phyloP scores from a whole-genome alignment of 257 asterid species.

The Catharanthus roseus region DNA sequence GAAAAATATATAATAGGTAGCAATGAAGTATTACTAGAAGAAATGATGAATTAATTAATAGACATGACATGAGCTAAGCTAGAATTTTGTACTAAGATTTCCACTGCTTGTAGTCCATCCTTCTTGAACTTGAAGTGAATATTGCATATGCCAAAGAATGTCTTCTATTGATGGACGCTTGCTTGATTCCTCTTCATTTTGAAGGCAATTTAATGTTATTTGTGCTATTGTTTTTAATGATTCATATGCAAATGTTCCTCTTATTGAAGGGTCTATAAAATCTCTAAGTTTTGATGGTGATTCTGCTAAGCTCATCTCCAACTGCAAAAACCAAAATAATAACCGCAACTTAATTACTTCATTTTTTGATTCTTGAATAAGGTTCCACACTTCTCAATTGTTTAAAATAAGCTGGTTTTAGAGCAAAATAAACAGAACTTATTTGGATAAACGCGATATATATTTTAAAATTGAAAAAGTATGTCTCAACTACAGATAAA shows the following conservation, averaged over 20 bases:
- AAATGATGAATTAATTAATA: not conserved
- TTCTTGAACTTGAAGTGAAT: conserved; percentile 95
- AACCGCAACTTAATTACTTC: too few relatives aligned
- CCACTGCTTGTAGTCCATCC: conserved; percentile 89
- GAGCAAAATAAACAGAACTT: too few relatives aligned
- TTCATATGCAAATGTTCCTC: conserved; percentile 82
- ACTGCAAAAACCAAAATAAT: conserved; percentile 27
- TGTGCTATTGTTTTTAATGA: conserved; percentile 76
- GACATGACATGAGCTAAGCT: too few relatives aligned
- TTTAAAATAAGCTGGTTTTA: too few relatives aligned
- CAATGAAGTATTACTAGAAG: conserved; percentile 1
- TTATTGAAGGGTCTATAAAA: conserved; percentile 67
- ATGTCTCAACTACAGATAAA: too few relatives aligned
- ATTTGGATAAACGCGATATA: too few relatives aligned
- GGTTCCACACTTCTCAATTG: too few relatives aligned
- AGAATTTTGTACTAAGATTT: conserved; percentile 46
- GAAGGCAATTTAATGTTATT: conserved; percentile 72
- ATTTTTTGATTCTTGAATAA: not conserved
- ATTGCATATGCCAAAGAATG: conserved; percentile 98
- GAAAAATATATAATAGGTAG: conserved; percentile 11
- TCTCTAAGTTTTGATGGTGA: conserved; percentile 68
- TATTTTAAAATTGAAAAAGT: too few relatives aligned
- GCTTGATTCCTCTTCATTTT: conserved; percentile 48
- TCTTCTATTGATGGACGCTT: conserved; percentile 84
- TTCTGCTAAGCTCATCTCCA: conserved; percentile 75